Evolutionary conservation across 768 basidiomycete species (phyloP), one percentile per base, ranked within the genome.

Genomic region (Termitomyces heimii): DNA sequence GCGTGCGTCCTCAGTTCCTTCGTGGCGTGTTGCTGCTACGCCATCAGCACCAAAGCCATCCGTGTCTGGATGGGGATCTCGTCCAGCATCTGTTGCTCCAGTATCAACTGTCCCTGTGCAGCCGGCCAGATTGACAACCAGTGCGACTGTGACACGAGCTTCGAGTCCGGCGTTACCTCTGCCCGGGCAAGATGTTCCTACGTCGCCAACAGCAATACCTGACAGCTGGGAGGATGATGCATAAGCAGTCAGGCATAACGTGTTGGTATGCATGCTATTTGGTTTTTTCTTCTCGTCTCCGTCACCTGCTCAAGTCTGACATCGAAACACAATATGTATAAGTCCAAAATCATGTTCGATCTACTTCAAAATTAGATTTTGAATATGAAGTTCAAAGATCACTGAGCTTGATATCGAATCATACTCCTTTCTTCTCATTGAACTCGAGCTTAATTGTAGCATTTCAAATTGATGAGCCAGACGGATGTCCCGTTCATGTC

Each of bases 171-270:
- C 56, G 8, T 31, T 24, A 2, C 44, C 28, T 14, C 2, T 24
- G 26, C 37, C 13, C 18, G 40, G 10, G 28, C 55, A 49, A n/a
- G 46, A 58, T 22, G 40, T 34, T 35, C 50, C 62, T 35, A 22
- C 59, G 28, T n/a, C 60, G n/a, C 54, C 48, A n/a, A 64, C 60
- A 20, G 60, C 42, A 32, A 69, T 75, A 3, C 65, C 68, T 12
- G 71, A 74, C 56, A 68, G 63, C 58, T 74, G 73, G 73, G 73
- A 74, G 47, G 73, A 74, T 60, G 73, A 74, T 64, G 55, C 37
- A 40, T 52, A 37, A 52, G 29, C 20, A 29, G 35, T n/a, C 24
- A n/a, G 12, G 35, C 8, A 14, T 28, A 51, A 8, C 0, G 24
- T 28, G 32, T 22, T 32, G 22, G 20, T 22, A 24, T 9, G 48